phyloP scores from a whole-genome alignment of 2,329 filamentous ascomycete genomes.

The Pezicula rhizophila region DNA sequence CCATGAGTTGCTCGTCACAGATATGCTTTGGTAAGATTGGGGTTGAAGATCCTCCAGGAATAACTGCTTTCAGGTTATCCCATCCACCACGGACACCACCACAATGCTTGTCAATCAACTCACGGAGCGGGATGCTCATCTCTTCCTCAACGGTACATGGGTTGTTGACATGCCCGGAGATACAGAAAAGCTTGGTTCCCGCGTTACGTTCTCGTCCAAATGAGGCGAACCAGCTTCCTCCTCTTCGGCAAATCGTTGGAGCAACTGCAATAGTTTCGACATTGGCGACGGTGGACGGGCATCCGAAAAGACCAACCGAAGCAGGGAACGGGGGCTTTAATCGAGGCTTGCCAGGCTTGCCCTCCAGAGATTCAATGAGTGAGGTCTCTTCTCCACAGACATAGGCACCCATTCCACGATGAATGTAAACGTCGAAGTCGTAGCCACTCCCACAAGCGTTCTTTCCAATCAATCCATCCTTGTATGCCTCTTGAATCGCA shows the following conservation, averaged over 20 bases:
- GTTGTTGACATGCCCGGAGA: slow-evolving; percentile 97
- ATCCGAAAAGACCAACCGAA: slow-evolving; percentile 94
- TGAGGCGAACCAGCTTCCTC: slow-evolving; percentile 83
- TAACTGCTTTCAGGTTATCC: slow-evolving; percentile 94
- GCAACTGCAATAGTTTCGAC: slow-evolving; percentile 95
- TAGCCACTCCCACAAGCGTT: slow-evolving; percentile 96
- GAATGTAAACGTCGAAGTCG: slow-evolving; percentile 95
- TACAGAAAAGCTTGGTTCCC: slow-evolving; percentile 97
- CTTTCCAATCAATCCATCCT: slow-evolving; percentile 91
- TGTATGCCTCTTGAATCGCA: slow-evolving; percentile 96
- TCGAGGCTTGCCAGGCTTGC: slow-evolving; percentile 96
- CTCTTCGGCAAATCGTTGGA: slow-evolving; percentile 90
- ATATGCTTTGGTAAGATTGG: slow-evolving; percentile 85
- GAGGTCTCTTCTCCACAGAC: slow-evolving; percentile 98
- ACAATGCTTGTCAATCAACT: slow-evolving; percentile 97
- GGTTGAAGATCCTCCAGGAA: slow-evolving; percentile 93
- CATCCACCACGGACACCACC: slow-evolving; percentile 93
- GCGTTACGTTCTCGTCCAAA: slow-evolving; percentile 96
- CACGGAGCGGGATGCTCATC: slow-evolving; percentile 93
- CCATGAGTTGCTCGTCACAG: slow-evolving; percentile 96
- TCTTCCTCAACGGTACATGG: slow-evolving; percentile 93
- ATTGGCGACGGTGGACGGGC: slow-evolving; percentile 95
- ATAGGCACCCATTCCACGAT: slow-evolving; percentile 95
- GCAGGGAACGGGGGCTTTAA: slow-evolving; percentile 98
- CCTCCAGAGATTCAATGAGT: slow-evolving; percentile 94